Base-by-base conservation (phyloP, 1,139 yeast genomes). In the Kazachstania sp. region DNA sequence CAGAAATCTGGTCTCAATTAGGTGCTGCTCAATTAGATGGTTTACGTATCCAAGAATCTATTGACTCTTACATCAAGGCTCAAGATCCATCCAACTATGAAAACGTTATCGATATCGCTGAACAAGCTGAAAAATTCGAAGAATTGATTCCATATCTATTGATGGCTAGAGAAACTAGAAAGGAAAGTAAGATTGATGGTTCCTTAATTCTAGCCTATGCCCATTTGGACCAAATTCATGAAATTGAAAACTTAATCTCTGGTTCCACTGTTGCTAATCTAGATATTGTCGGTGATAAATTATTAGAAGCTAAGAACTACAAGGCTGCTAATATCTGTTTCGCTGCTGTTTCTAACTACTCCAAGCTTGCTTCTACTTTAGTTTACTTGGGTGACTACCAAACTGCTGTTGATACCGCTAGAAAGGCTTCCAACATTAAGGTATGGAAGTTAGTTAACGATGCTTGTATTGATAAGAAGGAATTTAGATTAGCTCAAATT, bases 401-500 rank as follows among this genome's bases (percentile, higher is more conserved):
- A 71, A 82, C 87, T 49, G 98, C 99, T 44, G 98, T 92, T 54
- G 98, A 92, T 64, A 88, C 97, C 69, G 99, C 98, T 18, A 85
- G 98, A 74, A 94, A 92, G 71, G 98, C 98, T 4, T 86, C 95
- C 41, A 90, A 90, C 69, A 81, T 83, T 53, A 78, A 76, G 63
- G 98, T 92, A 39, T 92, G 99, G 99, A 92, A 88, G 70, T 95
- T 90, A 69, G 99, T 92, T 46, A 87, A 88, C 68, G 85, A 83
- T 65, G 98, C 97, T 23, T 92, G 98, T 78, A 83, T 92, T 66
- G 96, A 84, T 62, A 86, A 87, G 71, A 82, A 83, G 68, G 98
- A 92, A 68, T 94, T 92, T 76, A 81, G 96, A 68, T 76, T 92
- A 59, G 98, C 98, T 11, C 98, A 92, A 74, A 90, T 92, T 68